Evolutionary conservation across 257 asterid genomes (phyloP), one percentile per base, ranked within the genome.

Genomic region (Buddleja alternifolia): DNA sequence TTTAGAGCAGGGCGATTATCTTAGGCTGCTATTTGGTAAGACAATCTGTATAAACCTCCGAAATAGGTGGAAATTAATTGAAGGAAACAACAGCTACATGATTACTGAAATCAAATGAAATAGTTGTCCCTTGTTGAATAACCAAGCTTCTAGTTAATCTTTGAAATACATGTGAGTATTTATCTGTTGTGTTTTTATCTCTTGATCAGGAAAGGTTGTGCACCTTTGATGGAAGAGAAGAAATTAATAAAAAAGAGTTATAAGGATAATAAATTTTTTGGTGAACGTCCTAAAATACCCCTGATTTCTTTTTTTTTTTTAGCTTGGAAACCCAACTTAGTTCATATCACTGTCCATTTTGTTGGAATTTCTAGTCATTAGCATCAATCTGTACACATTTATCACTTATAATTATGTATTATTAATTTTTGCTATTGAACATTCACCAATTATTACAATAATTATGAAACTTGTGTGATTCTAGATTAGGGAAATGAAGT

Each of bases 11-110:
- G 84, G 81, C 77, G 66, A 78, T 84, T 80, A 70, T 70, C 77
- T 63, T 75, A 54, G 54, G 77, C 80, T 80, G 83, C 76, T 67
- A 58, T 67, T 70, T 66, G 61, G 81, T 73, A 67, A 72, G n/a
- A 62, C 72, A 61, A 73, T 75, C 45, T 79, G 84, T 81, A 80
- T 73, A 76, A 75, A 79, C 83, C n/a, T 78, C 73, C 74, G 41
- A 54, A 73, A 70, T 58, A 73, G 81, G 77, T 62, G 76, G 77
- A 78, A 57, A 47, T 73, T 76, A 56, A 69, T 55, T 73, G 72
- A 72, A 79, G 80, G 80, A 70, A 78, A 81, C 77, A 29, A 29
- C 82, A 70, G 73, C 75, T 65, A 62, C 57, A 59, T 79, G 66
- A 40, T 77, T 75, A 57, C 77, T 63, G 60, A 59, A 72, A 40